These are phyloP conservation scores for Chytriomyces sp. DNA, from an alignment of 192 early-diverging fungal genomes.

Conservation along the genomic window DNA sequence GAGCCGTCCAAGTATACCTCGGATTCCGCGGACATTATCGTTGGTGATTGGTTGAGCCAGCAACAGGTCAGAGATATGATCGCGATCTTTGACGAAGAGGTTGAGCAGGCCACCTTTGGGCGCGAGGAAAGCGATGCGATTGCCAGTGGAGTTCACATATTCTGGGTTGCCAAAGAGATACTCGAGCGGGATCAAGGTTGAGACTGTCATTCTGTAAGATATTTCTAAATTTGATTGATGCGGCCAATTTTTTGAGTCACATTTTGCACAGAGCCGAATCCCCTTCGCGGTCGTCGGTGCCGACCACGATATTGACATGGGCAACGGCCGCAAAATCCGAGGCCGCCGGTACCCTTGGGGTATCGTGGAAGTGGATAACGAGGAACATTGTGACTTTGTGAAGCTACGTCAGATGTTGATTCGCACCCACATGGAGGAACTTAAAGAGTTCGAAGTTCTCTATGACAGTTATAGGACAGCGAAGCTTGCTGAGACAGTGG, in stretches of 20 bases:
- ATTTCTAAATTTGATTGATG: no score
- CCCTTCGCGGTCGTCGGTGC: constrained; percentile 66
- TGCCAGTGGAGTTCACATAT: constrained; percentile 14
- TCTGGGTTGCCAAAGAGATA: constrained; percentile 20
- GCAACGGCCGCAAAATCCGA: constrained; percentile 54
- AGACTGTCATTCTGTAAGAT: no score
- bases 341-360: constrained; percentile 68
- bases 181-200: neutral
- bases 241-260: no score
- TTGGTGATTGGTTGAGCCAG: constrained; percentile 36
- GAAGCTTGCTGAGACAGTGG: constrained; percentile 48
- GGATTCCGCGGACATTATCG: constrained; percentile 35
- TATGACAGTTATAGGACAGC: constrained; percentile 63
- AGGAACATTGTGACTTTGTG: constrained; percentile 65
- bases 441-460: constrained; percentile 64
- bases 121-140: constrained; percentile 32
- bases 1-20: constrained; percentile 37
- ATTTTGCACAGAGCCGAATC: constrained; percentile 55
- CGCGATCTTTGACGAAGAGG: constrained; percentile 19
- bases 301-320: constrained; percentile 59
- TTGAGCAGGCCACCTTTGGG: constrained; percentile 40
- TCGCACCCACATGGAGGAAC: constrained; percentile 80
- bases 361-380: constrained; percentile 63
- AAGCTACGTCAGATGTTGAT: constrained; percentile 63
- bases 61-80: constrained; percentile 9